Conservation (phyloP, 2,329 filamentous ascomycete species). For the Stemphylium lycopersici region DNA sequence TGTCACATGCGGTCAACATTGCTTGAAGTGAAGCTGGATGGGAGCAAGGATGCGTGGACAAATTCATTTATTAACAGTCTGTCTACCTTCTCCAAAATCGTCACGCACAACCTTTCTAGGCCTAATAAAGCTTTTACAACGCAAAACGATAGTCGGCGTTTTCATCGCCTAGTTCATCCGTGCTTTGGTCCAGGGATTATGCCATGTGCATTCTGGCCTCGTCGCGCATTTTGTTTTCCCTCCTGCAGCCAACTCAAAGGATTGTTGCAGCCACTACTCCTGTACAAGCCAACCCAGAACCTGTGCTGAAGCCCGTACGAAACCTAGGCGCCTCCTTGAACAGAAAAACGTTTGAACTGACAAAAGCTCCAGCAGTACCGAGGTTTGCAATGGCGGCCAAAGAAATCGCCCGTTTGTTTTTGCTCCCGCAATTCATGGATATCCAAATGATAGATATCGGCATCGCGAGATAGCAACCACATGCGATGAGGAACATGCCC, state of each 20-base stretch:
- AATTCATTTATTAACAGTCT: no score
- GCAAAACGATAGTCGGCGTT: conserved; percentile 59
- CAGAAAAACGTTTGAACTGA: conserved; percentile 51
- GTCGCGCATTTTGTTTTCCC: conserved; percentile 59
- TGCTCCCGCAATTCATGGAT: conserved; percentile 55
- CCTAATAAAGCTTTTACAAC: no score
- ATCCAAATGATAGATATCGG: conserved; percentile 64
- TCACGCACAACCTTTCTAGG: no score
- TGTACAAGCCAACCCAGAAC: conserved; percentile 32
- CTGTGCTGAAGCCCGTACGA: conserved; percentile 37
- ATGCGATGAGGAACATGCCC: conserved; percentile 60
- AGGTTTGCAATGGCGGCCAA: conserved; percentile 41
- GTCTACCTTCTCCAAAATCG: no score
- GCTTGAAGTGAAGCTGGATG: no score
- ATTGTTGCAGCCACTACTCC: conserved; percentile 42
- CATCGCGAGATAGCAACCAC: conserved; percentile 62
- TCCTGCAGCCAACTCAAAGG: conserved; percentile 54
- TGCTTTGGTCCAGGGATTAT: no score
- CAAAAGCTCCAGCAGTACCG: conserved; percentile 62
- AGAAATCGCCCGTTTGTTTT: conserved; percentile 32
- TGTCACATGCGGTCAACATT: no score
- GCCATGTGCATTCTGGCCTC: conserved; percentile 51
- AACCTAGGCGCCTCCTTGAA: conserved; percentile 32
- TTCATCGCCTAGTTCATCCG: no score
- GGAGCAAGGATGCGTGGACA: no score